Evolutionary conservation across 1,139 yeast genomes (phyloP).

Genomic region (Suhomyces bokatorum): DNA sequence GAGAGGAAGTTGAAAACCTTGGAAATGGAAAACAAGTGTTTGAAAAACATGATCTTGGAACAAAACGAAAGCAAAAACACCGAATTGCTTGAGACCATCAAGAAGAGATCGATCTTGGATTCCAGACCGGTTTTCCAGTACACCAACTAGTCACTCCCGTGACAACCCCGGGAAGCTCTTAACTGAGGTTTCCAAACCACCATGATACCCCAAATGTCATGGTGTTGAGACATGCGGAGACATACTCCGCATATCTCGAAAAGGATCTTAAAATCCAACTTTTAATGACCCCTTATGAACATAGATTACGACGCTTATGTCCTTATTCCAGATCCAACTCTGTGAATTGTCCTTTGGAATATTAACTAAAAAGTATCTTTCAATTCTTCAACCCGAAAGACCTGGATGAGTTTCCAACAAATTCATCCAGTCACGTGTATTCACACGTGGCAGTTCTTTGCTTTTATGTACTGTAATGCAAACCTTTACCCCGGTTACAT

Average conservation of each 20-base stretch:
- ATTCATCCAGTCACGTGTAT: constrained; percentile 8
- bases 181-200: not conserved
- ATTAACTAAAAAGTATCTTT: constrained; percentile 15
- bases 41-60: constrained; percentile 49
- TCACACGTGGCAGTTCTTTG: constrained; percentile 3
- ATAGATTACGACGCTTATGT: constrained; percentile 20
- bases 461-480: constrained; percentile 6
- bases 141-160: constrained; percentile 22
- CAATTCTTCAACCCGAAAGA: constrained; percentile 22
- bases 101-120: constrained; percentile 39
- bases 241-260: not conserved
- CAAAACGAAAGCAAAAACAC: constrained; percentile 45
- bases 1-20: constrained; percentile 48
- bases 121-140: constrained; percentile 35
- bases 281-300: constrained; percentile 32
- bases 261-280: constrained; percentile 39
- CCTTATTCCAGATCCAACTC: constrained; percentile 39
- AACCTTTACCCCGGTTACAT: constrained; percentile 1
- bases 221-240: not conserved
- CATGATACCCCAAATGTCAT: constrained; percentile 1
- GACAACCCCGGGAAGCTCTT: constrained; percentile 1
- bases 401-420: constrained; percentile 20
- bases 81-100: constrained; percentile 43
- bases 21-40: constrained; percentile 82
- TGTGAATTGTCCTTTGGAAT: constrained; percentile 13